phyloP scores from a whole-genome alignment of 202 grass and related monocot species.

The Panicum hallii region DNA sequence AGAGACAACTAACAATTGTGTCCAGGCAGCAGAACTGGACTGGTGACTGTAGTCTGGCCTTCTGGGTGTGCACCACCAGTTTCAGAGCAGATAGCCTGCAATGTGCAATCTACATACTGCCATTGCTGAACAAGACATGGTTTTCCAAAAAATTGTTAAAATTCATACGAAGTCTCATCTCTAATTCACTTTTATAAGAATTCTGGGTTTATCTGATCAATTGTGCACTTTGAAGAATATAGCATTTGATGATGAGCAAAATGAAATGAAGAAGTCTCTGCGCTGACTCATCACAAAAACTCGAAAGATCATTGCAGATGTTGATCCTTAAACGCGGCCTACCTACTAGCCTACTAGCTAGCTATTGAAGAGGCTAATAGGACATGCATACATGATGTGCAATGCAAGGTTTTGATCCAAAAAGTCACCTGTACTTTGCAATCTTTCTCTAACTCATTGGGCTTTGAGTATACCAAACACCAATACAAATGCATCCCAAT shows the following conservation, averaged over 20 bases:
- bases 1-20: conserved; percentile 45
- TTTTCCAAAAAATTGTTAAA: not conserved
- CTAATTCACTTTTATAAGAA: not conserved
- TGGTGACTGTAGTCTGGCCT: not conserved
- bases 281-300: not conserved
- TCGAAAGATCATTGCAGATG: not conserved
- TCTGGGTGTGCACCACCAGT: conserved; percentile 2
- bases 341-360: not conserved
- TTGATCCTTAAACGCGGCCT: not conserved
- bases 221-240: not conserved
- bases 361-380: not conserved
- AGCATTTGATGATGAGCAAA: not conserved
- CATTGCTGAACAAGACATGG: not conserved
- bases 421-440: conserved; percentile 27
- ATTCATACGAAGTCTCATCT: not conserved
- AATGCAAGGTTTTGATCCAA: conserved; percentile 31
- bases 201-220: not conserved
- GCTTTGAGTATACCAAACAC: conserved; percentile 51
- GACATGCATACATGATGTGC: conserved; percentile 35
- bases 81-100: not conserved
- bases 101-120: no score
- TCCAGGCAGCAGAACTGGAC: not conserved
- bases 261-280: not conserved
- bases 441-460: conserved; percentile 34
- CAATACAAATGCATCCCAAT: conserved; percentile 49